Conservation (phyloP, 1,284 basidiomycete genomes). For the Abortiporus biennis region DNA sequence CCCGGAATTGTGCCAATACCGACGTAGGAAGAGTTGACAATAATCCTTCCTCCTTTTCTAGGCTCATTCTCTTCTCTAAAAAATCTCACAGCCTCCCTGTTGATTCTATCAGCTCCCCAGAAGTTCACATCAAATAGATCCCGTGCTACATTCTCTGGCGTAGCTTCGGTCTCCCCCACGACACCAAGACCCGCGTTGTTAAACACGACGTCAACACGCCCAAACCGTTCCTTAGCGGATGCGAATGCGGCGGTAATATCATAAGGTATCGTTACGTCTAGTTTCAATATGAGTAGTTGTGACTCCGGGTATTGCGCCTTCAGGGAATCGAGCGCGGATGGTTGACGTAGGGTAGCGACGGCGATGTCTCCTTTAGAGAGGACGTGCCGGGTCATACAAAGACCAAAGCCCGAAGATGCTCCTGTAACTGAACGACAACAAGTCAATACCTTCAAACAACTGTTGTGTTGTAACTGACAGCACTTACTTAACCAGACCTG, state of each 20-base stretch:
- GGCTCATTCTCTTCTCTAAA: conserved; percentile 33
- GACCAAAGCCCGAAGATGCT: conserved; percentile 27
- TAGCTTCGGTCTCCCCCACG: conserved; percentile 30
- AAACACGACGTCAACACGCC: conserved; percentile 35
- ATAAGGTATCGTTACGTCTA: conserved; percentile 31
- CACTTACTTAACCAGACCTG: too few species aligned
- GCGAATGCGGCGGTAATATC: conserved; percentile 29
- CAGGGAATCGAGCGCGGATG: conserved; percentile 19
- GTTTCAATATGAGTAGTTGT: conserved; percentile 28
- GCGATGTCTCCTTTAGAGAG: conserved; percentile 24
- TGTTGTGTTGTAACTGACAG: too few species aligned
- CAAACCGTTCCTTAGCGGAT: conserved; percentile 26
- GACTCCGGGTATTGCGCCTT: conserved; percentile 9
- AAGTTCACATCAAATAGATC: conserved; percentile 30
- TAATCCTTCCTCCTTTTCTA: conserved; percentile 25
- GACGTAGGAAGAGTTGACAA: conserved; percentile 24
- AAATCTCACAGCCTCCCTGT: conserved; percentile 26
- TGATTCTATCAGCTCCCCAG: conserved; percentile 30
- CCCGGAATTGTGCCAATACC: conserved; percentile 19
- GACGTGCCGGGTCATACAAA: conserved; percentile 18
- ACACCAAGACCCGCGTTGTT: conserved; percentile 33
- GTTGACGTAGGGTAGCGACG: conserved; percentile 25
- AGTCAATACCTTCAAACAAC: too few species aligned
- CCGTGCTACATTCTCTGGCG: conserved; percentile 23
- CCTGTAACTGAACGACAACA: conserved; percentile 24